These are phyloP conservation scores for Colletotrichum destructivum DNA, from an alignment of 2,329 filamentous ascomycete species.

Conservation along the genomic window DNA sequence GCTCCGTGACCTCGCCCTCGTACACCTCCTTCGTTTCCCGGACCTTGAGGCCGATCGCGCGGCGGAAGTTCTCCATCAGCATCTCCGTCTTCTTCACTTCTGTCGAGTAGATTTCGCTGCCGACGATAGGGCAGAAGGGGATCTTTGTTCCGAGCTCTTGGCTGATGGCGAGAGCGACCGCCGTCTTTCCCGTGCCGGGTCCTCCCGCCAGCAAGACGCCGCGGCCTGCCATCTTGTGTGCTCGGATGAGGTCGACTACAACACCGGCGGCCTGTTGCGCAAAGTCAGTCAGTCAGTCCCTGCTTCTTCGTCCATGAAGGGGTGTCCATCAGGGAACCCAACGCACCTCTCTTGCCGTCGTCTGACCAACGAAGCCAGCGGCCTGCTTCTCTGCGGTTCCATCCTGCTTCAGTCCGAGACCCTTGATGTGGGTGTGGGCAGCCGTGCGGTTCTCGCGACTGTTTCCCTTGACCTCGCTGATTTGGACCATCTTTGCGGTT, in stretches of 20 bases:
- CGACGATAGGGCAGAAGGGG: conserved; percentile 97
- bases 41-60: conserved; percentile 96
- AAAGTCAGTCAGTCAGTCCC: conserved; percentile 29
- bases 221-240: conserved; percentile 97
- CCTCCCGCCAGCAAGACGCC: conserved; percentile 95
- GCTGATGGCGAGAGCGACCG: conserved; percentile 93
- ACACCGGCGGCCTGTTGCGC: conserved; percentile 85
- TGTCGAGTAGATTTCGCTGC: conserved; percentile 96
- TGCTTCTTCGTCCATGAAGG: background rate
- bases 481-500: conserved; percentile 80
- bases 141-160: conserved; percentile 99
- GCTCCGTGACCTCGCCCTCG: conserved; percentile 97
- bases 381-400: conserved; percentile 86
- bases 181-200: conserved; percentile 97
- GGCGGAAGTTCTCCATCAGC: conserved; percentile 98
- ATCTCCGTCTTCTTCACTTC: conserved; percentile 99
- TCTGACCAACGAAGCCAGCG: conserved; percentile 92
- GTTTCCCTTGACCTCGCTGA: conserved; percentile 95
- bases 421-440: conserved; percentile 98
- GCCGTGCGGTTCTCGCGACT: conserved; percentile 96
- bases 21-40: conserved; percentile 99
- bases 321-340: background rate
- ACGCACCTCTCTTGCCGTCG: conserved; percentile 86
- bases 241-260: conserved; percentile 94
- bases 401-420: conserved; percentile 88